These are phyloP conservation scores for Tetraselmis chui DNA, from an alignment of 139 green algal genomes.

Conservation along the genomic window DNA sequence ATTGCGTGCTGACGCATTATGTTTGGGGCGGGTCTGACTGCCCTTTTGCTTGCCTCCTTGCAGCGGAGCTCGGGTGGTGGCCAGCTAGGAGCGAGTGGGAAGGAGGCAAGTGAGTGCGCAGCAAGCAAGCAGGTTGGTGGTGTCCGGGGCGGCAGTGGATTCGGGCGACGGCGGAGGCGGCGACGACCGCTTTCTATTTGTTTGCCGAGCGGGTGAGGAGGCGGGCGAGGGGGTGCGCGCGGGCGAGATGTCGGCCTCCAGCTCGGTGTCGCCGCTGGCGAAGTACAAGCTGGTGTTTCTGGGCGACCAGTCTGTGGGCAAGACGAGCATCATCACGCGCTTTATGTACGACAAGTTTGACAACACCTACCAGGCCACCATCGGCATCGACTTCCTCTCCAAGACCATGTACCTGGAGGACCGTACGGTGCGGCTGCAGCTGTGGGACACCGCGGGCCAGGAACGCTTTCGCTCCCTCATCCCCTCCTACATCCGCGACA, in stretches of 20 bases:
- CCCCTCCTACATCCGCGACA: constrained; percentile 96
- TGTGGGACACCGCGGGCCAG: constrained; percentile 98
- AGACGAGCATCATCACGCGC: constrained; percentile 97
- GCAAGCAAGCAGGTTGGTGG: no score
- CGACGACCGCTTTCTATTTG: no score
- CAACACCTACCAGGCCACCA: constrained; percentile 97
- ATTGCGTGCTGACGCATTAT: no score
- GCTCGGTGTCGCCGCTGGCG: constrained; percentile 67
- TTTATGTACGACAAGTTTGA: constrained; percentile 99
- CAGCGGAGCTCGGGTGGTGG: no score
- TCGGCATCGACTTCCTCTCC: constrained; percentile 98
- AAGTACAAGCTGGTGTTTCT: constrained; percentile 99
- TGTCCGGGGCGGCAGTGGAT: no score
- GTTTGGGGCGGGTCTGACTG: no score
- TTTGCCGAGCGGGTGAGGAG: no score
- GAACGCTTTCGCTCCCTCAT: constrained; percentile 96
- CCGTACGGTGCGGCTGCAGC: constrained; percentile 92
- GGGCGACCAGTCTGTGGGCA: constrained; percentile 86
- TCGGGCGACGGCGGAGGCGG: no score
- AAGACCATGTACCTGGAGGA: constrained; percentile 99
- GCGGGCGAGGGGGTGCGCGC: no score
- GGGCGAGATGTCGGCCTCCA: not conserved
- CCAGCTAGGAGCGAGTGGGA: no score
- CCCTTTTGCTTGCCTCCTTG: no score
- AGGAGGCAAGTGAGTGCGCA: no score